Evolutionary conservation across 148 eudicot species (phyloP).

Genomic region (Arctostaphylos glauca): DNA sequence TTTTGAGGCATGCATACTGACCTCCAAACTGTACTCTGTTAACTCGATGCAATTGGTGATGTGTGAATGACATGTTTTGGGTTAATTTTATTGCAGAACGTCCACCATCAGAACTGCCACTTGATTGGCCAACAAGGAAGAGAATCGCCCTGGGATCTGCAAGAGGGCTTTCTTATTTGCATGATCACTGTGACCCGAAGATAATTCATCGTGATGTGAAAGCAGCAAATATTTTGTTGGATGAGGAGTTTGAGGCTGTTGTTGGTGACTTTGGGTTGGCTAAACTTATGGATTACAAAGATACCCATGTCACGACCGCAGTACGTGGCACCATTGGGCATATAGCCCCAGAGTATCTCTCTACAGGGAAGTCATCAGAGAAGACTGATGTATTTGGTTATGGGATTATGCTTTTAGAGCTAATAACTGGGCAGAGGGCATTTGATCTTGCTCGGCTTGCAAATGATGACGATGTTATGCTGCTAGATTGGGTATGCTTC

Average conservation of each 20-base stretch:
- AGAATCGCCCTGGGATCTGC: conserved; percentile 43
- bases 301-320: conserved; percentile 42
- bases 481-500: conserved; percentile 43
- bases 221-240: conserved; percentile 47
- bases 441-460: conserved; percentile 52
- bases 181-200: conserved; percentile 43
- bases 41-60: not conserved
- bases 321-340: conserved; percentile 46
- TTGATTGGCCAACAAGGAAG: conserved; percentile 42
- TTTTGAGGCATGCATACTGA: not conserved
- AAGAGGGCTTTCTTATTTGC: conserved; percentile 45
- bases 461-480: conserved; percentile 43
- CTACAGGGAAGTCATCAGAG: conserved; percentile 41
- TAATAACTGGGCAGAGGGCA: conserved; percentile 43
- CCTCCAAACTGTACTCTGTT: not conserved
- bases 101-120: conserved; percentile 32
- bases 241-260: conserved; percentile 46
- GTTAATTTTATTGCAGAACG: conserved; percentile 27
- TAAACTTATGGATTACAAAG: conserved; percentile 46
- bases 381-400: conserved; percentile 48
- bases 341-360: conserved; percentile 43
- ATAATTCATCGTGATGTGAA: conserved; percentile 48
- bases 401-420: conserved; percentile 47
- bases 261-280: conserved; percentile 49
- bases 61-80: not conserved